Percentiles rank a stretch among this genome's conserved stretches.
Evolutionary conservation across 2,329 filamentous ascomycete genomes (phyloP).

Genomic region (Trichoderma koningii): DNA sequence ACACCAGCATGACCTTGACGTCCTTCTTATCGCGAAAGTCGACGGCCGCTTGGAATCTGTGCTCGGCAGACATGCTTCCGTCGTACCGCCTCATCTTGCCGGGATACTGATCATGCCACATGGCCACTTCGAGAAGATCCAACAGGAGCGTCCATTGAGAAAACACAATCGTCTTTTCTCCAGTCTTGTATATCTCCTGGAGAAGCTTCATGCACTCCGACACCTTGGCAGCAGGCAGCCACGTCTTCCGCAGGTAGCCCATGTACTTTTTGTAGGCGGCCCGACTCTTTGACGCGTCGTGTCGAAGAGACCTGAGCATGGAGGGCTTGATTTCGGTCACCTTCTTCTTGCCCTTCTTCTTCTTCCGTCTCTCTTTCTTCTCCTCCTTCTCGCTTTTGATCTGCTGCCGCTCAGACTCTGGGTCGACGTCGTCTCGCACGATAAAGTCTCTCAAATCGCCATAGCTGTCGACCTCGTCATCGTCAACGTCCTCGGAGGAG

Average conservation of each 20-base stretch:
- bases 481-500: slow-evolving; percentile 41
- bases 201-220: slow-evolving; percentile 76
- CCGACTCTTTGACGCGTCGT: slow-evolving; percentile 64
- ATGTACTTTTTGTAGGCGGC: slow-evolving; percentile 70
- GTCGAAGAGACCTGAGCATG: slow-evolving; percentile 66
- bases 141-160: slow-evolving; percentile 78
- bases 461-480: slow-evolving; percentile 39
- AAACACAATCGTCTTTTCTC: slow-evolving; percentile 74
- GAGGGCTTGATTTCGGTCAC: slow-evolving; percentile 49
- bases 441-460: slow-evolving; percentile 58
- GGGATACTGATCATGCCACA: slow-evolving; percentile 61
- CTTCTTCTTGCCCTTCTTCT: slow-evolving; percentile 46
- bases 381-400: slow-evolving; percentile 37
- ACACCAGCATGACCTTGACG: slow-evolving; percentile 77
- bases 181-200: slow-evolving; percentile 61
- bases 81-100: slow-evolving; percentile 73
- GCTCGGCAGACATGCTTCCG: slow-evolving; percentile 70
- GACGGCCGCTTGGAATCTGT: slow-evolving; percentile 69
- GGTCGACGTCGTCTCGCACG: slow-evolving; percentile 45
- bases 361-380: slow-evolving; percentile 35
- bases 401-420: slow-evolving; percentile 38
- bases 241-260: slow-evolving; percentile 66
- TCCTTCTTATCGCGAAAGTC: slow-evolving; percentile 65
- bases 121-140: slow-evolving; percentile 71
- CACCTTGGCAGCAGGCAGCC: slow-evolving; percentile 79